Conservation (phyloP, 2,329 filamentous ascomycete species). For the Xylariaceae sp. region DNA sequence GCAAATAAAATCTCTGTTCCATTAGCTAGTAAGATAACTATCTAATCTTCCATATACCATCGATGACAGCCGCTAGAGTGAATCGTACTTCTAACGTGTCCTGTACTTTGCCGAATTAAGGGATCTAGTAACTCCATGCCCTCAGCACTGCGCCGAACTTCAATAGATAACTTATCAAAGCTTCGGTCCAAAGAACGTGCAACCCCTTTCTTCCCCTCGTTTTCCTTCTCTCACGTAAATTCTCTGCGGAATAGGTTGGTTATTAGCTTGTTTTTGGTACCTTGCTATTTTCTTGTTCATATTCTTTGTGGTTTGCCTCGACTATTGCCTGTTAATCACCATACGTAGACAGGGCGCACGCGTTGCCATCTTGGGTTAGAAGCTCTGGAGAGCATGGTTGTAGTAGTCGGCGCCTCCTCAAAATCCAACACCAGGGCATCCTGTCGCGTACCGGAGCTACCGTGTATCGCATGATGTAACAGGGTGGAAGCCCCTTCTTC, state of each 20-base stretch:
- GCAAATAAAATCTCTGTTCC: not conserved
- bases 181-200: conserved; percentile 26
- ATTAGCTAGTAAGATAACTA: not conserved
- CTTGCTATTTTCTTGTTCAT: conserved; percentile 10
- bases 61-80: conserved; percentile 1
- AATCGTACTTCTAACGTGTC: not conserved
- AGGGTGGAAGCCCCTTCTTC: conserved; percentile 24
- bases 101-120: conserved; percentile 5
- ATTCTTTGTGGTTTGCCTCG: conserved; percentile 1
- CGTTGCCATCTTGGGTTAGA: conserved; percentile 24
- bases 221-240: conserved; percentile 10
- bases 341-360: conserved; percentile 27
- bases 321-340: conserved; percentile 5
- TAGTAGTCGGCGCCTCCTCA: conserved; percentile 24
- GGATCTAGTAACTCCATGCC: conserved; percentile 9
- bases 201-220: conserved; percentile 3
- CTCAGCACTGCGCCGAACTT: not conserved
- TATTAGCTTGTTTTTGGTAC: conserved; percentile 3
- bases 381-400: not conserved
- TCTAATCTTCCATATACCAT: not conserved
- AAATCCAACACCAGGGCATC: conserved; percentile 17
- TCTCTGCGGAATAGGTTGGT: conserved; percentile 8
- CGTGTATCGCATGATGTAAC: conserved; percentile 22
- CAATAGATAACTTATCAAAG: conserved; percentile 22
- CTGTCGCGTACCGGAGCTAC: not conserved